A percentile compares a stretch with the other conserved stretches of the same genome.
Evolutionary conservation across 331 rosid genomes (phyloP).

Genomic region (Spiraea crenata): DNA sequence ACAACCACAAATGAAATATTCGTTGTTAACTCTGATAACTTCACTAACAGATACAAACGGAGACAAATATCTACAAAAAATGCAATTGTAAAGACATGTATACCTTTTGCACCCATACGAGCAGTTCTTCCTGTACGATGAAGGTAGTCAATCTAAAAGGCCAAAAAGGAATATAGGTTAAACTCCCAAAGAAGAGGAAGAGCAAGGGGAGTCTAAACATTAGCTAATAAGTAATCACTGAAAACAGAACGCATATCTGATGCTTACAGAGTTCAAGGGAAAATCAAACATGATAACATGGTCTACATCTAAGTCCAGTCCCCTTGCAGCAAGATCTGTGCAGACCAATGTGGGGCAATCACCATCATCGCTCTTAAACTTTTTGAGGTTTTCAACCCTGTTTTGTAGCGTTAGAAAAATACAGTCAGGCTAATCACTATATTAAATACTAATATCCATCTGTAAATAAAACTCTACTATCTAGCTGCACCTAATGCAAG

Average conservation of each 20-base stretch:
- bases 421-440: constrained; percentile 21
- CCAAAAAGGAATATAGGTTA: constrained; percentile 14
- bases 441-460: neutral
- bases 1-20: neutral
- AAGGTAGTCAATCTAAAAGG: constrained; percentile 82
- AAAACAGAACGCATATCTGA: neutral
- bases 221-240: neutral
- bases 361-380: constrained; percentile 74
- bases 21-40: neutral
- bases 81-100: constrained; percentile 14
- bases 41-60: neutral
- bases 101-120: constrained; percentile 99
- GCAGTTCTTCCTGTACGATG: constrained; percentile 99
- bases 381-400: constrained; percentile 92
- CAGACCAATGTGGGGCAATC: constrained; percentile 96
- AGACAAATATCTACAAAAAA: neutral
- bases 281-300: constrained; percentile 98
- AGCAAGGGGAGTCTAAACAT: neutral
- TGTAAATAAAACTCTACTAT: neutral
- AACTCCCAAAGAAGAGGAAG: constrained; percentile 9
- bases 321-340: constrained; percentile 97
- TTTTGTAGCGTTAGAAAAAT: constrained; percentile 16
- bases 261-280: constrained; percentile 80
- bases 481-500: neutral
- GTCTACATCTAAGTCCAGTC: constrained; percentile 93